A percentile compares a stretch with the other conserved stretches of the same genome.
phyloP scores from a whole-genome alignment of 2,329 filamentous ascomycete genomes.

The Clarireedia homoeocarpa region DNA sequence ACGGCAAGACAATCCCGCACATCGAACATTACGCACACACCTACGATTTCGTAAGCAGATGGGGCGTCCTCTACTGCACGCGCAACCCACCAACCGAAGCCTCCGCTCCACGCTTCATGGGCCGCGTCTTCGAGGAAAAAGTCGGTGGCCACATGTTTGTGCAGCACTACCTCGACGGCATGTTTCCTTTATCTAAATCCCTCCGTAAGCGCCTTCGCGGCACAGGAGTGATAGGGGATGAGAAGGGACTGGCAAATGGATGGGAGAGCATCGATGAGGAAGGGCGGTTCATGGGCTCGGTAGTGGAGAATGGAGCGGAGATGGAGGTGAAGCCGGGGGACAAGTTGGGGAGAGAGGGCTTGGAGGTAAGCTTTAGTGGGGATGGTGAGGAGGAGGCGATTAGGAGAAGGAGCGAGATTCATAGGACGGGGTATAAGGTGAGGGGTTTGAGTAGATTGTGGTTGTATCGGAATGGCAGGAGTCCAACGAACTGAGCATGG shows the following conservation, averaged over 20 bases:
- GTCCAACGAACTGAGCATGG: constrained; percentile 32
- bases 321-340: background rate
- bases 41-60: constrained; percentile 65
- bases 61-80: constrained; percentile 64
- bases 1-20: constrained; percentile 47
- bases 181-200: constrained; percentile 25
- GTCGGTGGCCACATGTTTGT: constrained; percentile 26
- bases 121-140: constrained; percentile 20
- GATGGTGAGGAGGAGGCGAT: constrained; percentile 13
- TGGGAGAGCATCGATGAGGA: background rate
- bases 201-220: constrained; percentile 9
- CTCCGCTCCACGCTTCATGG: constrained; percentile 23
- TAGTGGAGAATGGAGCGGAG: constrained; percentile 6
- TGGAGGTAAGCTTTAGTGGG: constrained; percentile 2
- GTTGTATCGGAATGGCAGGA: constrained; percentile 53
- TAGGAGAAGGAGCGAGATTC: background rate
- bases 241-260: constrained; percentile 4
- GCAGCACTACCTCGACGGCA: constrained; percentile 29
- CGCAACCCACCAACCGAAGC: constrained; percentile 2
- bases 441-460: constrained; percentile 55
- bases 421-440: constrained; percentile 37
- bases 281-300: constrained; percentile 18
- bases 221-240: constrained; percentile 14
- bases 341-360: constrained; percentile 3
- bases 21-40: constrained; percentile 77